Evolutionary conservation across 352 stramenopile genomes (phyloP).

Genomic region (Globisporangium paroecandrum): DNA sequence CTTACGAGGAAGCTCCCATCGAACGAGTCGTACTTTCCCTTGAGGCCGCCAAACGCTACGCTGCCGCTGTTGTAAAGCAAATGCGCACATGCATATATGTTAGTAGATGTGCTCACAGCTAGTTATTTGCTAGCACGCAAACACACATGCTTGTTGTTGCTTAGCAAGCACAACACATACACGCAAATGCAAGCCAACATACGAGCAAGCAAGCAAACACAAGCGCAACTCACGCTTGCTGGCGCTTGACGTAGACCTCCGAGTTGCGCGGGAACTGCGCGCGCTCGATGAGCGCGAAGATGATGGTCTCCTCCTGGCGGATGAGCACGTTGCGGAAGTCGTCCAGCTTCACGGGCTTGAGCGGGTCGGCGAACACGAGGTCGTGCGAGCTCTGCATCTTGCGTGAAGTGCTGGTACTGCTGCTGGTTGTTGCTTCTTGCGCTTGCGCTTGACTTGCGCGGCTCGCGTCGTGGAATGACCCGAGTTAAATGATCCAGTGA

Average conservation of each 20-base stretch:
- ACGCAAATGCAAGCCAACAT: not conserved
- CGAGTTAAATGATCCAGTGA: not conserved
- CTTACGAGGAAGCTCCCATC: conserved; percentile 72
- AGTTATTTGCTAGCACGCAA: not conserved
- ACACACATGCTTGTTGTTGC: not conserved
- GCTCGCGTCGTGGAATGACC: not conserved
- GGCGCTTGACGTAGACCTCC: conserved; percentile 93
- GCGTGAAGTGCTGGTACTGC: not conserved
- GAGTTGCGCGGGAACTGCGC: conserved; percentile 95
- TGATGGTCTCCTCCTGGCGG: conserved; percentile 98
- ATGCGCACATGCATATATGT: not conserved
- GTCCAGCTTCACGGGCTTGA: conserved; percentile 76
- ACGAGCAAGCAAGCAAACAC: not conserved
- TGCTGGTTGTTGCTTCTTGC: not conserved
- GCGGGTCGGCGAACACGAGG: conserved; percentile 61
- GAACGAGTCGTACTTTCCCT: conserved; percentile 85
- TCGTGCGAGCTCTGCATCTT: conserved; percentile 59
- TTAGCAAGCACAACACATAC: not conserved
- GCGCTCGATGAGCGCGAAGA: conserved; percentile 99
- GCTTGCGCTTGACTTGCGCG: not conserved
- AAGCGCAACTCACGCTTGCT: conserved; percentile 41
- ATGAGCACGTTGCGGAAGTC: conserved; percentile 89
- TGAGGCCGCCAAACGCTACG: conserved; percentile 70
- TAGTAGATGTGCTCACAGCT: not conserved
- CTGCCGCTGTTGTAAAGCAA: conserved; percentile 37